Conservation (phyloP, 1,284 basidiomycete genomes). For the Malassezia vespertilionis region DNA sequence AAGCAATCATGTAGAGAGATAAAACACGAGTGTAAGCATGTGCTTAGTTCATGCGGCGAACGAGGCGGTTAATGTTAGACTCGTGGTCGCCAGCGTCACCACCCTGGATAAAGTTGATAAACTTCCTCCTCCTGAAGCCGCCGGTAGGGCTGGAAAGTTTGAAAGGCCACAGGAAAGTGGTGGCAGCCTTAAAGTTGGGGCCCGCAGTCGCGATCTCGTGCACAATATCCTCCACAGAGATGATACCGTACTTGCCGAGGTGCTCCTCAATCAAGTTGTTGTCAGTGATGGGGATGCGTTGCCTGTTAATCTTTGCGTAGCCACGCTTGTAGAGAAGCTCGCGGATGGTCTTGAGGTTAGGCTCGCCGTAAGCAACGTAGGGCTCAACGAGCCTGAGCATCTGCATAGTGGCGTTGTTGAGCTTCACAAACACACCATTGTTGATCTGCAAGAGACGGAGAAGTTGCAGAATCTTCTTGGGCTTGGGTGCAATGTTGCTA, state of each 20-base stretch:
- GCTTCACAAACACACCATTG: conserved; percentile 97
- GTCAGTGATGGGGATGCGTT: conserved; percentile 88
- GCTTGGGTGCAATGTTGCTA: conserved; percentile 98
- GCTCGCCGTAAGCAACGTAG: conserved; percentile 78
- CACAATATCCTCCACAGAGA: conserved; percentile 90
- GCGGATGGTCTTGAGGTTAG: conserved; percentile 90
- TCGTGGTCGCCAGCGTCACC: conserved; percentile 89
- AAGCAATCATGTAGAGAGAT: conserved; percentile 4
- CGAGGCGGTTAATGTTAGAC: conserved; percentile 88
- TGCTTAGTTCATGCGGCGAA: conserved; percentile 67
- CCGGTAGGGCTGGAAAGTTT: conserved; percentile 98
- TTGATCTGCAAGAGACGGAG: conserved; percentile 98
- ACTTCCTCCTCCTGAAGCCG: conserved; percentile 92
- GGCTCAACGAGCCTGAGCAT: conserved; percentile 97
- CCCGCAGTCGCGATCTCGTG: conserved; percentile 93
- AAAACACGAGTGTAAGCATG: conserved; percentile 6
- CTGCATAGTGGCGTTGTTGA: conserved; percentile 88
- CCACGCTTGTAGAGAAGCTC: conserved; percentile 99
- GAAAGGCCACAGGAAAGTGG: conserved; percentile 89
- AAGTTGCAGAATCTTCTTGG: conserved; percentile 95
- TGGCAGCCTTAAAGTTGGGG: conserved; percentile 95
- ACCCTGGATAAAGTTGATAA: conserved; percentile 57
- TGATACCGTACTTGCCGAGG: conserved; percentile 90
- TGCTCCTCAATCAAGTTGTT: conserved; percentile 84
- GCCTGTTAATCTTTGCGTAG: conserved; percentile 95